Evolutionary conservation across 441 rosid species (phyloP).

Genomic region (Flueggea neowawraea): DNA sequence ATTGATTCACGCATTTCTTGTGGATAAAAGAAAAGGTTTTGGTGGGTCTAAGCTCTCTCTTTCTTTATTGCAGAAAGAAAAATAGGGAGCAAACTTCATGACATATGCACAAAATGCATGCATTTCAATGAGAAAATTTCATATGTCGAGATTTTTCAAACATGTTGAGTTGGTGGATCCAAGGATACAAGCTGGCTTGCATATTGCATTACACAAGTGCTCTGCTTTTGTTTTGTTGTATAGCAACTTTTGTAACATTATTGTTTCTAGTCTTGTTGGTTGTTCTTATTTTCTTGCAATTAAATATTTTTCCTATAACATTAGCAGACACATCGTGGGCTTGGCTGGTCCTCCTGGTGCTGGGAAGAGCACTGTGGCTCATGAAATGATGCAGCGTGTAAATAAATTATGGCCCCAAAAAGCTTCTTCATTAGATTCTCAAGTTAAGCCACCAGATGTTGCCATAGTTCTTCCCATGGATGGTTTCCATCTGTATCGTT

Average conservation of each 20-base stretch:
- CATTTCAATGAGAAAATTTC: no score
- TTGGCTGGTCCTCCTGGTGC: slow-evolving; percentile 96
- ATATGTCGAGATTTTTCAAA: no score
- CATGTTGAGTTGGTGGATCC: no score
- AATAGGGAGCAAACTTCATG: no score
- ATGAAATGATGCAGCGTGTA: slow-evolving; percentile 55
- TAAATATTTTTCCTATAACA: not conserved
- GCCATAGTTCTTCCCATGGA: slow-evolving; percentile 90
- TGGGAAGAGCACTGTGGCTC: slow-evolving; percentile 86
- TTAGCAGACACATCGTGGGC: slow-evolving; percentile 68
- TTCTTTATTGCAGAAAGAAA: no score
- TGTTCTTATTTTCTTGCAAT: not conserved
- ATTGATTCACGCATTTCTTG: no score
- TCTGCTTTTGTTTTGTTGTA: no score
- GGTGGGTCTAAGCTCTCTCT: no score
- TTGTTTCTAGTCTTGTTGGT: not conserved
- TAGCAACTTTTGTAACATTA: not conserved
- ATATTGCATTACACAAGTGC: no score
- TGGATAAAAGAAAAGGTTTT: no score
- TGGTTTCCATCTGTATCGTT: slow-evolving; percentile 91
- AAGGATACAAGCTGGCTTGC: no score
- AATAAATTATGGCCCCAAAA: slow-evolving; percentile 70
- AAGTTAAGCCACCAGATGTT: slow-evolving; percentile 33
- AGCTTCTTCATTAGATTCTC: slow-evolving; percentile 60
- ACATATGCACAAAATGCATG: no score